A percentile compares a stretch with the other conserved stretches of the same genome.
These are phyloP conservation scores for Stenogyne calaminthoides DNA, from an alignment of 305 asterid species.

Conservation along the genomic window DNA sequence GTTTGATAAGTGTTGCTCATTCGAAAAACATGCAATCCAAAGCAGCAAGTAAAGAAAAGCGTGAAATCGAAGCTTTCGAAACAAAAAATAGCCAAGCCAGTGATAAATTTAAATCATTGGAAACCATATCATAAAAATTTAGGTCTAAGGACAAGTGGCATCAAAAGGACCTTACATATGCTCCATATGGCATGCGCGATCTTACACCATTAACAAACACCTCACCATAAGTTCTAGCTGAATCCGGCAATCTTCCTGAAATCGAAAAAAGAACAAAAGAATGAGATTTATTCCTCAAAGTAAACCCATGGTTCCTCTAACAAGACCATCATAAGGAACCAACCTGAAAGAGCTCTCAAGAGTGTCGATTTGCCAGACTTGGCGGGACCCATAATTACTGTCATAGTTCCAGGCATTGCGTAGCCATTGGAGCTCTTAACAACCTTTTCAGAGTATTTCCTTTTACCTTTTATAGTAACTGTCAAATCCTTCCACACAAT, in stretches of 20 bases:
- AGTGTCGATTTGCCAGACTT: conserved; percentile 98
- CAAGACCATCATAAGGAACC: conserved; percentile 21
- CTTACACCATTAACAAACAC: conserved; percentile 83
- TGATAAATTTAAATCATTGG: neutral
- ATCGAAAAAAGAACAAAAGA: conserved; percentile 21
- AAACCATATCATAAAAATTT: conserved; percentile 2
- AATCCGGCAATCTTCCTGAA: conserved; percentile 83
- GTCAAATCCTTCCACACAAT: conserved; percentile 98
- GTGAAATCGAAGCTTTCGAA: conserved; percentile 7
- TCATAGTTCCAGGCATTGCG: conserved; percentile 95
- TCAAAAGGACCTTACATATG: conserved; percentile 64
- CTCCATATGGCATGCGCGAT: conserved; percentile 73
- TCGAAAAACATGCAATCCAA: neutral
- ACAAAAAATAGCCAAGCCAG: conserved; percentile 17
- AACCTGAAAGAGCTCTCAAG: conserved; percentile 94
- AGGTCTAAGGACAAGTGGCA: conserved; percentile 29
- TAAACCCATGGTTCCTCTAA: conserved; percentile 10
- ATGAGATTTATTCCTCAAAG: conserved; percentile 16
- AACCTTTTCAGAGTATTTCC: conserved; percentile 89
- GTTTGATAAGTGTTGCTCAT: conserved; percentile 1
- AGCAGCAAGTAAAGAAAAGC: conserved; percentile 1
- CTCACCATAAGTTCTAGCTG: conserved; percentile 87
- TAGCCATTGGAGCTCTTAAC: conserved; percentile 94
- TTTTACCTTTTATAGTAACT: conserved; percentile 85
- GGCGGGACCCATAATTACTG: conserved; percentile 98